A percentile compares a stretch with the other conserved stretches of the same genome.
phyloP scores from a whole-genome alignment of 495 filamentous ascomycete genomes.

The Penicillium maclennaniae region DNA sequence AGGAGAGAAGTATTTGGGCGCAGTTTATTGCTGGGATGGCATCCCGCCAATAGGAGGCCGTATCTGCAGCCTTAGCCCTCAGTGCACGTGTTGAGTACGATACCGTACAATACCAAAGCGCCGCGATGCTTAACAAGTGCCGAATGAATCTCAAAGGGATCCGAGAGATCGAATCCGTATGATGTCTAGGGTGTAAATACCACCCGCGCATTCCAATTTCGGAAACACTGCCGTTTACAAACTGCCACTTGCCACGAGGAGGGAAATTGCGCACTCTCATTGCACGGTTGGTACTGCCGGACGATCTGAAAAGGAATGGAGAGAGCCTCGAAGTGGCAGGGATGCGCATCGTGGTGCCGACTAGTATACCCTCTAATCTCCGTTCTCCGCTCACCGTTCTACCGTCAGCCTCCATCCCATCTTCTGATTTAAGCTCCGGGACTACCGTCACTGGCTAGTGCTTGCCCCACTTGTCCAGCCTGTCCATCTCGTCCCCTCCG shows the following conservation, averaged over 20 bases:
- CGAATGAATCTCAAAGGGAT: background rate
- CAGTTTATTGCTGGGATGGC: slow-evolving; percentile 20
- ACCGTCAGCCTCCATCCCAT: background rate
- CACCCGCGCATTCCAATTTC: background rate
- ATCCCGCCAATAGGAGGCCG: slow-evolving; percentile 23
- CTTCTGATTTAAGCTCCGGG: background rate
- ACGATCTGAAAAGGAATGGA: background rate
- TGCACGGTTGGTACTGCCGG: background rate
- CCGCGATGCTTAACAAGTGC: background rate
- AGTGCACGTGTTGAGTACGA: slow-evolving; percentile 10
- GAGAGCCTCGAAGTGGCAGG: background rate
- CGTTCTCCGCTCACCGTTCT: background rate
- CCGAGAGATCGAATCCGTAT: background rate
- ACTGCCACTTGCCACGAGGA: too few species aligned
- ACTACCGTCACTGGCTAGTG: background rate
- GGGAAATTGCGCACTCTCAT: background rate
- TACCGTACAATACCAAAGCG: slow-evolving; percentile 2
- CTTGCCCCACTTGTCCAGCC: background rate
- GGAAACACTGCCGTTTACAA: background rate
- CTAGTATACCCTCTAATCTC: too few species aligned
- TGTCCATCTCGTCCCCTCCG: too few species aligned
- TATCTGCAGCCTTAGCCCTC: background rate
- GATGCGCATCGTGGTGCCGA: background rate
- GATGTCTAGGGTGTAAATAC: background rate
- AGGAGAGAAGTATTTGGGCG: background rate